Base-by-base conservation (phyloP, 108 stramenopile genomes). In the Discostella stelligeroides region DNA sequence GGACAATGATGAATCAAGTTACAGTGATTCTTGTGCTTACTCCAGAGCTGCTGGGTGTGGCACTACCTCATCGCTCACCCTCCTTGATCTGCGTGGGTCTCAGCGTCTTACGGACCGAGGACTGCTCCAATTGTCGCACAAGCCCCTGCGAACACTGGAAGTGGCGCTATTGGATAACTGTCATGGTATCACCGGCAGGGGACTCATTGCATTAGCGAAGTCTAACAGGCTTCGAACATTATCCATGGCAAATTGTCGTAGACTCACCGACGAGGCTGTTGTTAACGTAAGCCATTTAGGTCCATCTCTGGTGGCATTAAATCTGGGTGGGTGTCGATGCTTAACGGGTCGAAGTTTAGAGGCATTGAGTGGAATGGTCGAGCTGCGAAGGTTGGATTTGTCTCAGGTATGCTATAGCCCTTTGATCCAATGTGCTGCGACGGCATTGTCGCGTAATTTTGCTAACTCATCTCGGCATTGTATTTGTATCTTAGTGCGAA, bases 271-370 rank as follows among this genome's bases (percentile, higher is more conserved):
- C 48, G 88, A 90, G 66, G 93, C 90, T 10, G 76, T 94, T 24
- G 72, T 90, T 27, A 88, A 88, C 49, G 80, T 94, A 41, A 88
- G 87, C 15, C 85, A 89, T 78, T 70, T 91, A 55, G 57, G 48
- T 12, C 45, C 45, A 28, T 80, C 71, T 17, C 24, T 94, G 49
- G 62, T 75, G 43, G 80, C 85, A 0, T 55, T 94, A 42, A 80
- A 79, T 24, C 50, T 94, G 40, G 86, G 88, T 66, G 93, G 93
- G 56, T 91, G 93, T 64, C 86, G 93, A 3, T 91, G 90, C 63
- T 62, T 94, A 57, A 94, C 90, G 5, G 93, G 91, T 70, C 72
- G 80, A 14, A 81, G 84, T 38, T 59, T 91, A 49, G 85, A 70
- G 7, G 90, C 86, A 12, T 37, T 83, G 48, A 47, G 68, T 48